These are phyloP conservation scores for Ophiocordyceps robertsii DNA, from an alignment of 2,329 filamentous ascomycete species.

Conservation along the genomic window DNA sequence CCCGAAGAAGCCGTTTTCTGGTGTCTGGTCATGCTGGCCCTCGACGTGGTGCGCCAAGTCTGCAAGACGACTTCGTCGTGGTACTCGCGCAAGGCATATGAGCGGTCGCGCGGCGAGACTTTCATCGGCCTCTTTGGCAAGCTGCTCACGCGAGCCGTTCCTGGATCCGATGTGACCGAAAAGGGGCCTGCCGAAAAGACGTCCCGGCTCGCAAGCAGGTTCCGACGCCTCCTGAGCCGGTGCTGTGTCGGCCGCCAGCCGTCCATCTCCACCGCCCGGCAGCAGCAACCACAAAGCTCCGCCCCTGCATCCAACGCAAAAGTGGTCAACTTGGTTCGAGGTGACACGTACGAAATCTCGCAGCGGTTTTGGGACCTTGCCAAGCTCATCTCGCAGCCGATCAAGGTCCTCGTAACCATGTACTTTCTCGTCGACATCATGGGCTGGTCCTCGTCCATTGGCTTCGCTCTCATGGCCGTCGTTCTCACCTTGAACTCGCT, in stretches of 20 bases:
- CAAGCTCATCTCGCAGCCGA: conserved; percentile 58
- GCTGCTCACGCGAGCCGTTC: conserved; percentile 22
- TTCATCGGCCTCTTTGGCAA: conserved; percentile 25
- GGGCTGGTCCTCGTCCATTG: conserved; percentile 65
- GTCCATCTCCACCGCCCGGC: conserved; percentile 3
- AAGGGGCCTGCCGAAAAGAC: conserved; percentile 12
- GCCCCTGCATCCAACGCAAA: conserved; percentile 71
- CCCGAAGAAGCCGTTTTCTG: conserved; percentile 19
- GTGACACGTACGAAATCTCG: conserved; percentile 69
- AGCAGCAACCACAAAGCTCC: not conserved
- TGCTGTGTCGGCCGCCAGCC: conserved; percentile 5
- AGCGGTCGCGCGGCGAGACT: conserved; percentile 64
- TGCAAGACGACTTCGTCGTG: conserved; percentile 39
- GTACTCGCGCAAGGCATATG: conserved; percentile 75
- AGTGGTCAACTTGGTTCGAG: conserved; percentile 76
- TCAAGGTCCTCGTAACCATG: conserved; percentile 59
- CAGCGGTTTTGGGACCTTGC: conserved; percentile 84
- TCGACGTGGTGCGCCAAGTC: conserved; percentile 20
- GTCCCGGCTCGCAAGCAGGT: not conserved
- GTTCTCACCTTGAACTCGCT: conserved; percentile 58
- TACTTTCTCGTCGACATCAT: conserved; percentile 57
- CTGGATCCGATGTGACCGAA: conserved; percentile 23
- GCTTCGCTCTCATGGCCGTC: conserved; percentile 53
- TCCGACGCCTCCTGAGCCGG: conserved; percentile 6
- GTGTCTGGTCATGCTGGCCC: conserved; percentile 20